phyloP scores from a whole-genome alignment of 2,329 filamentous ascomycete species.

The Zymoseptoria passerinii region DNA sequence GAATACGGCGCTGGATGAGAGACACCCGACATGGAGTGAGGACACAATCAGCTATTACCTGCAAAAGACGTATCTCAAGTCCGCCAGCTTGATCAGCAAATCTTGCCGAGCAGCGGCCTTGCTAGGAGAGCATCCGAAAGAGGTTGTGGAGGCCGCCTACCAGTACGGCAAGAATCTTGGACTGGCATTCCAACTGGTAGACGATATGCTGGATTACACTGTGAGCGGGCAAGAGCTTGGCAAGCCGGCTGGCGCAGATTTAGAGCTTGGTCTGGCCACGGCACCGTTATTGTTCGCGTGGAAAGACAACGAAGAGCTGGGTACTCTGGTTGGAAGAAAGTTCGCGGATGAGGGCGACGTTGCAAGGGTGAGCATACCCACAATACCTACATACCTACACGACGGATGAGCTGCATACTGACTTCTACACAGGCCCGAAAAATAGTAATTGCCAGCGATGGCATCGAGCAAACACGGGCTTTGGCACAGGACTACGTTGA shows the following conservation, averaged over 20 bases:
- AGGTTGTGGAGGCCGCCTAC: conserved; percentile 86
- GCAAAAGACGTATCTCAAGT: conserved; percentile 97
- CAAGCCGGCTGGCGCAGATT: conserved; percentile 88
- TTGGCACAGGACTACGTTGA: conserved; percentile 86
- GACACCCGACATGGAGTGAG: conserved; percentile 74
- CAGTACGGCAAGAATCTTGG: conserved; percentile 88
- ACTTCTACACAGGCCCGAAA: conserved; percentile 61
- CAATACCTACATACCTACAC: not conserved
- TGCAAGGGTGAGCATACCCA: conserved; percentile 55
- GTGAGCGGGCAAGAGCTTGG: conserved; percentile 75
- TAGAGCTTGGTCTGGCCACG: conserved; percentile 88
- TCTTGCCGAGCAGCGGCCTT: conserved; percentile 85
- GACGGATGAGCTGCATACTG: conserved; percentile 12
- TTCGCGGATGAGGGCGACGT: conserved; percentile 81
- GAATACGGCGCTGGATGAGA: conserved; percentile 85
- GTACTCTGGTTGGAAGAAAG: conserved; percentile 82
- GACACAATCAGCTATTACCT: conserved; percentile 88
- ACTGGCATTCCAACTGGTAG: conserved; percentile 91
- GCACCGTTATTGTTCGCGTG: conserved; percentile 92
- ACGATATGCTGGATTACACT: conserved; percentile 97
- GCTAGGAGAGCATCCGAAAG: conserved; percentile 65
- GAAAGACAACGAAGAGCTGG: conserved; percentile 70
- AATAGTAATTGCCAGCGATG: conserved; percentile 72
- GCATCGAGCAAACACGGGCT: conserved; percentile 83
- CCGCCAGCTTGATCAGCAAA: conserved; percentile 90